Conservation (phyloP, 257 asterid genomes). For the Solanum chiquidenum region DNA sequence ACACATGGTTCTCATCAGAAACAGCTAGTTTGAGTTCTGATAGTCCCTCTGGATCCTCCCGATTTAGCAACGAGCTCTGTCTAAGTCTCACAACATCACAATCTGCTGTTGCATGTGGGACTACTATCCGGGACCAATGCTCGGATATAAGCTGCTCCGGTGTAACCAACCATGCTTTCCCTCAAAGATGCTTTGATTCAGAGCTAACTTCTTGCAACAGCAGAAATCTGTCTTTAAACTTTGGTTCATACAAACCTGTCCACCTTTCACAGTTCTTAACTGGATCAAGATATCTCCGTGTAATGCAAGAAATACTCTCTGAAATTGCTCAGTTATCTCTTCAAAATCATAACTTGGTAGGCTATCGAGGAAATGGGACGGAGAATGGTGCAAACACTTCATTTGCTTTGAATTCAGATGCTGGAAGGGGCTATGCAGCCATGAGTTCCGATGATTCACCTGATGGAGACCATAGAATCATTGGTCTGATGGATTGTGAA, state of each 20-base stretch:
- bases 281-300: conserved; percentile 44
- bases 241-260: conserved; percentile 25
- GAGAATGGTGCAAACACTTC: conserved; percentile 6
- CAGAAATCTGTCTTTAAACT: conserved; percentile 30
- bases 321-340: conserved; percentile 49
- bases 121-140: conserved; percentile 27
- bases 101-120: conserved; percentile 16
- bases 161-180: conserved; percentile 23
- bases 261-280: conserved; percentile 32
- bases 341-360: conserved; percentile 15
- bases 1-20: conserved; percentile 31
- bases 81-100: conserved; percentile 55
- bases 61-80: conserved; percentile 49
- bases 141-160: conserved; percentile 51
- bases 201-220: conserved; percentile 47
- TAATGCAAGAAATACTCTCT: conserved; percentile 73
- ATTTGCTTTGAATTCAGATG: conserved; percentile 6
- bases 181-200: conserved; percentile 25
- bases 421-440: conserved; percentile 8
- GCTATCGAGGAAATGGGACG: conserved; percentile 8
- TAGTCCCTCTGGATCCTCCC: conserved; percentile 23
- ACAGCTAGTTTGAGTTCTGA: conserved; percentile 8
- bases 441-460: conserved; percentile 2
- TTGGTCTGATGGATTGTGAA: conserved; percentile 21
- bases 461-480: conserved; percentile 1